Evolutionary conservation across 2,329 filamentous ascomycete genomes (phyloP), one percentile per base, ranked within the genome.

Genomic region (Fusarium protoensiforme): DNA sequence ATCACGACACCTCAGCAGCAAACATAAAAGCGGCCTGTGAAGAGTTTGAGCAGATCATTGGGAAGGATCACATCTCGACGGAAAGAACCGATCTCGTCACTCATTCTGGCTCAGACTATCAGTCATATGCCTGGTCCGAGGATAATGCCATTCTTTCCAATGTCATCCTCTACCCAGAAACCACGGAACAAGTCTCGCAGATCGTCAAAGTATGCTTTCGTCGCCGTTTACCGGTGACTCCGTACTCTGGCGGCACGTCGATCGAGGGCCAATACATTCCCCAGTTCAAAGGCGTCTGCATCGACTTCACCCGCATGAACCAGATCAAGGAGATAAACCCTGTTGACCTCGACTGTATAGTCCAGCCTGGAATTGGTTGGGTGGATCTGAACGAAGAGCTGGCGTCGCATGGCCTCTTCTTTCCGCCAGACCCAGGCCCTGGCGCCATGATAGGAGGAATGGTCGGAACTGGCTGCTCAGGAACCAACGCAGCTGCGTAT

Each of bases 151-250:
- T 60, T 0, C 56, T 71, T 2, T 65, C 60, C 0, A 58, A 72
- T 18, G 69, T 73, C 0, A 61, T 96, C 13, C 86, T 95, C 16
- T 94, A 91, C 75, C 94, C 93, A 18, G 0, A 86, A 83, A 90
- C 86, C 27, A 96, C 93, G 1, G 89, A 93, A 69, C 91, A 96
- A 65, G 93, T 95, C 9, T 92, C 91, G 35, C 83, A 86, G 43
- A 90, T 95, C 66, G 94, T 94, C 90, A 94, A 93, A 80, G 83
- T 95, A 53, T 95, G 93, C 81, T 91, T 48, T 29, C 43, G 43
- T 29, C 43, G 43, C 10, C 43, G 24, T 48, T 13, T 48, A 18
- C 43, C 43, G 94, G 92, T 95, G 7, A 94, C 92, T 2, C 90
- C 90, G 2, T 94, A 94, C 80, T 93, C 31, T 24, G 51, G 51